Evolutionary conservation across 306 rosid genomes (phyloP).

Genomic region (Sophora flavescens): DNA sequence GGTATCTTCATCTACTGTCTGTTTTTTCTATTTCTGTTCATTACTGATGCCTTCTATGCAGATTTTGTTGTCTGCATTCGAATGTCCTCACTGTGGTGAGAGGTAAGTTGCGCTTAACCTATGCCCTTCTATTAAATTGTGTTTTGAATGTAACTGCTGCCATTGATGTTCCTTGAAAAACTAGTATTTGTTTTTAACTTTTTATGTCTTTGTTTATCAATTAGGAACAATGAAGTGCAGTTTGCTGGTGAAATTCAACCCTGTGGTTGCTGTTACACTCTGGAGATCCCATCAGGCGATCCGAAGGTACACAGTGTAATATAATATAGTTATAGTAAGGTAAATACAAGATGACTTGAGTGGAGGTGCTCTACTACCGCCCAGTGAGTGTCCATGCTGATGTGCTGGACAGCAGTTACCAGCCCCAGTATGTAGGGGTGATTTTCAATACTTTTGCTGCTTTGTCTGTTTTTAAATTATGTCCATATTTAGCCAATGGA

Average conservation of each 20-base stretch:
- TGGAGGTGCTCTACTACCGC: constrained; percentile 26
- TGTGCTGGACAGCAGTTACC: constrained; percentile 14
- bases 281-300: constrained; percentile 71
- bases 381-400: constrained; percentile 12
- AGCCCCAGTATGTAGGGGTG: constrained; percentile 10
- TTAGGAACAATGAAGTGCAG: constrained; percentile 95
- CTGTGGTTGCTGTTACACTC: constrained; percentile 77
- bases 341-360: not conserved
- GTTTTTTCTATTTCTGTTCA: constrained; percentile 6
- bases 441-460: constrained; percentile 24
- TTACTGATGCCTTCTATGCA: constrained; percentile 46
- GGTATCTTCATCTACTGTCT: constrained; percentile 21
- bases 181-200: constrained; percentile 12
- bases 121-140: not conserved
- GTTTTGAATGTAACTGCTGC: constrained; percentile 1
- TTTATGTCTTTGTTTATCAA: constrained; percentile 14
- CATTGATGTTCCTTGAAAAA: constrained; percentile 13
- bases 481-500: constrained; percentile 27
- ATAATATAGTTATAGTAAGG: constrained; percentile 2
- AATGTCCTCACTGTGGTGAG: constrained; percentile 93
- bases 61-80: constrained; percentile 92
- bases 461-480: not conserved
- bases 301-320: constrained; percentile 25
- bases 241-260: constrained; percentile 97
- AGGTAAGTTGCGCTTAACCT: constrained; percentile 58